These are phyloP conservation scores for Aspergillus sp. DNA, from an alignment of 2,329 filamentous ascomycete genomes.

Conservation along the genomic window DNA sequence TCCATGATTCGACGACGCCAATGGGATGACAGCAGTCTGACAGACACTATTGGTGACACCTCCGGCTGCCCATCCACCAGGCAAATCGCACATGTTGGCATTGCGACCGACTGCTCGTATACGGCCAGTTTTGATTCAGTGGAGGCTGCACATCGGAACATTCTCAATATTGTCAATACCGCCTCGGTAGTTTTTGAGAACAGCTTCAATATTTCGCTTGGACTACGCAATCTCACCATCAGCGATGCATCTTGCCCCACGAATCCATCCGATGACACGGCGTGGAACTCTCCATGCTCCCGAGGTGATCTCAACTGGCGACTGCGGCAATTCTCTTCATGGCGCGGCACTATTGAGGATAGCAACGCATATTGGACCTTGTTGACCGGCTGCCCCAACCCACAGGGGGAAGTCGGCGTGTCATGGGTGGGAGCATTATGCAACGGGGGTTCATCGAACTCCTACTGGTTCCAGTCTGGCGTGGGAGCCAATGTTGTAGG, in stretches of 20 bases:
- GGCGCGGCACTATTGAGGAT: conserved; percentile 66
- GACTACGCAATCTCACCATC: conserved; percentile 78
- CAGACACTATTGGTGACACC: conserved; percentile 70
- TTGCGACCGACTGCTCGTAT: conserved; percentile 89
- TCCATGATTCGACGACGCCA: too few relatives aligned
- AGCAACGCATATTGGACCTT: conserved; percentile 89
- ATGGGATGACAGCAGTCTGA: conserved; percentile 41
- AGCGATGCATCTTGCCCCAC: conserved; percentile 70
- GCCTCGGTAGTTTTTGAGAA: conserved; percentile 83
- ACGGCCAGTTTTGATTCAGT: conserved; percentile 66
- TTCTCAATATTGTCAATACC: conserved; percentile 66
- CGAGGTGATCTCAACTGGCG: conserved; percentile 19
- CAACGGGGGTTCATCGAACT: conserved; percentile 5
- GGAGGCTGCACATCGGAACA: conserved; percentile 37
- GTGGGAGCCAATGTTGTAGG: conserved; percentile 75
- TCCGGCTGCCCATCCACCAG: conserved; percentile 78
- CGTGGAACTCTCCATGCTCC: conserved; percentile 22
- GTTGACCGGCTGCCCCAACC: conserved; percentile 73
- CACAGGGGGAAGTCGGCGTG: conserved; percentile 75
- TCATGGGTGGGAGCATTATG: conserved; percentile 81
- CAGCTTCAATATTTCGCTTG: conserved; percentile 89
- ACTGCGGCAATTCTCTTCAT: conserved; percentile 72
- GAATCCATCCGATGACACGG: conserved; percentile 54
- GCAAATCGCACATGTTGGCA: conserved; percentile 81
- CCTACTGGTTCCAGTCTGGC: background rate